Base-by-base conservation (phyloP, 2,329 filamentous ascomycete genomes). In the Colletotrichum cordylinicola region DNA sequence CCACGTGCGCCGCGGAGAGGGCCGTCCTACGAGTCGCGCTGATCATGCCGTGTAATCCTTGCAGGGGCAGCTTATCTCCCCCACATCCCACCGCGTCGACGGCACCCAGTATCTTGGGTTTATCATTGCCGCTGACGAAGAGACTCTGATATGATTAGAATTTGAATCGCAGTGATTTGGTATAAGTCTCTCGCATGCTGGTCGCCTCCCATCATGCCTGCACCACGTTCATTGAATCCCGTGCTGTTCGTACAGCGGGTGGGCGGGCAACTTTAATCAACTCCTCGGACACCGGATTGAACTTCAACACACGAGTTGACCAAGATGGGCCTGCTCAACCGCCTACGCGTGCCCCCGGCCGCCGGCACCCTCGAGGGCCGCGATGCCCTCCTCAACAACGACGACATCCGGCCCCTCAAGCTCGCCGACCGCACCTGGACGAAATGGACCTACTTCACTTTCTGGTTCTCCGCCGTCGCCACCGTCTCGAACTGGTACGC, bases 391-490 rank as follows among this genome's bases (percentile, higher is more conserved):
- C 80, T 87, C 21, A 82, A 85, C 70, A 87, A 87, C 75, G 83
- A 87, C 77, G 83, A 87, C 71, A 81, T 88, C 60, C 81, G 84
- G 29, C 84, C 87, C 13, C 80, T 86, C 10, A 82, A 82, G 71
- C 78, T 85, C 33, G 78, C 82, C 31, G 83, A 88, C 77, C 79
- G 86, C 13, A 87, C 85, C 35, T 88, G 85, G 86, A 83, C 82
- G 18, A 79, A 81, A 48, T 79, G 80, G 74, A 86, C 86, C 0
- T 88, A 87, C 77, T 78, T 86, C 8, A 82, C 82, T 8, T 87
- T 87, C 75, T 87, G 86, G 86, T 86, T 87, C 78, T 84, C 84
- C 56, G 83, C 84, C 55, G 80, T 81, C 9, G 83, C 83, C 35
- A 85, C 84, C 27, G 84, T 85, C 7, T 83, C 82, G 29, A 84